Conservation (phyloP, 768 basidiomycete species). For the Mycena maculata region DNA sequence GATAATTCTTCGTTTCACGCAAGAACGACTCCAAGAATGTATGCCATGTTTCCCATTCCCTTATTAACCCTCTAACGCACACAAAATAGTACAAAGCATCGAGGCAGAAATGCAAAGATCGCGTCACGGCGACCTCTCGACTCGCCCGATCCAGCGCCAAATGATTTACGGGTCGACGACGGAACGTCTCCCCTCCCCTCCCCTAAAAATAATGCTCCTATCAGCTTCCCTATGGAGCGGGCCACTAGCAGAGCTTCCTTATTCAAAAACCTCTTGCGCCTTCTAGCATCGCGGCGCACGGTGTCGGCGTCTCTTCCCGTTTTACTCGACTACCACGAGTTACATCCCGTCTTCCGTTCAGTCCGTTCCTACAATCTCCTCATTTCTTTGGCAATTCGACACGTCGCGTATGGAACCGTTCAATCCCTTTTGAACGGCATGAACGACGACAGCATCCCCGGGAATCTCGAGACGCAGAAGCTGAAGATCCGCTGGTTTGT, state of each 20-base stretch:
- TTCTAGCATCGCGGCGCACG: slow-evolving; percentile 46
- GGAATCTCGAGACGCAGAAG: slow-evolving; percentile 67
- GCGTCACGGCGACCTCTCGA: background rate
- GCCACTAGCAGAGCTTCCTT: slow-evolving; percentile 49
- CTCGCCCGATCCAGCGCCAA: background rate
- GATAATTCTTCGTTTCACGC: slow-evolving; percentile 20
- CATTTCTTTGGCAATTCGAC: slow-evolving; percentile 61
- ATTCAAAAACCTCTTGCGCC: slow-evolving; percentile 56
- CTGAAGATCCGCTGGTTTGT: slow-evolving; percentile 69
- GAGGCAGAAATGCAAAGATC: slow-evolving; percentile 1
- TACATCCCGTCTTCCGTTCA: slow-evolving; percentile 51
- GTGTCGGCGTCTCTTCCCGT: slow-evolving; percentile 46
- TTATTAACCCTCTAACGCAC: background rate
- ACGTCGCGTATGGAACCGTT: slow-evolving; percentile 60
- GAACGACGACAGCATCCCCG: slow-evolving; percentile 52
- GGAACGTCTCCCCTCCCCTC: background rate
- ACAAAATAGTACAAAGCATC: background rate
- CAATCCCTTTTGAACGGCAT: slow-evolving; percentile 60
- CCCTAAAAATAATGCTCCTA: background rate
- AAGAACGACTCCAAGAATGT: slow-evolving; percentile 12
- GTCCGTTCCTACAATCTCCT: slow-evolving; percentile 60
- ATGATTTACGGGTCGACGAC: background rate
- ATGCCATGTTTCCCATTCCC: background rate
- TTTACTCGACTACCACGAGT: slow-evolving; percentile 63
- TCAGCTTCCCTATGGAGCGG: slow-evolving; percentile 11